Base-by-base conservation (phyloP, 164 flowering plant genomes). In the Platanus orientalis region DNA sequence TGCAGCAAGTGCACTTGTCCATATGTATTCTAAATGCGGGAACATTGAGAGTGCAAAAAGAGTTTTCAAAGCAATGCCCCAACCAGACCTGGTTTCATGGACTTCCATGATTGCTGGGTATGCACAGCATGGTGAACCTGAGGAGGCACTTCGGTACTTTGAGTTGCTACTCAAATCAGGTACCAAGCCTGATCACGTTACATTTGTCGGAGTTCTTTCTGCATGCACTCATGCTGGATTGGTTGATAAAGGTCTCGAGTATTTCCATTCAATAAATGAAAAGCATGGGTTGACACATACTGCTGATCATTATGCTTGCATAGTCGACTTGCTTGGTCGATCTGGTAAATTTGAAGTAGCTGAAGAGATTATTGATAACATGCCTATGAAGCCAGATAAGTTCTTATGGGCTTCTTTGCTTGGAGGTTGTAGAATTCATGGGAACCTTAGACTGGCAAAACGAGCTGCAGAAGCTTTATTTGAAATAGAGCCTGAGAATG, bases 361-460 rank as follows among this genome's bases (percentile, higher is more conserved):
- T 17, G 73, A 62, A 48, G 68, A 65, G 47, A 66, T 75, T n/a
- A 69, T 72, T 30, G 59, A 66, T 60, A 66, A 59, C 14, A 75
- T 75, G 75, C 70, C 75, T 14, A 58, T 75, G 65, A 72, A 65
- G 62, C 75, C 73, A n/a, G 56, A 72, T 50, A 69, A 61, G 56
- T 71, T 62, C 63, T 53, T 75, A 50, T 75, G 79, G 79, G 70
- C 79, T 32, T 75, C 79, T 2, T 59, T 75, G 71, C 79, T 71
- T 42, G 73, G 73, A 48, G 75, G 72, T 54, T 75, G 75, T 56
- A 65, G 69, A 59, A 54, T 54, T 59, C 70, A 71, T 65, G 73
- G 75, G 32, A 69, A 72, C 54, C 42, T 75, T 52, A 23, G 39
- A 54, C 57, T 75, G 36, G 75, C 75, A 36, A 65, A 69, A 66